Conservation (phyloP, 495 filamentous ascomycete species). For the Chlorociboria aeruginascens region DNA sequence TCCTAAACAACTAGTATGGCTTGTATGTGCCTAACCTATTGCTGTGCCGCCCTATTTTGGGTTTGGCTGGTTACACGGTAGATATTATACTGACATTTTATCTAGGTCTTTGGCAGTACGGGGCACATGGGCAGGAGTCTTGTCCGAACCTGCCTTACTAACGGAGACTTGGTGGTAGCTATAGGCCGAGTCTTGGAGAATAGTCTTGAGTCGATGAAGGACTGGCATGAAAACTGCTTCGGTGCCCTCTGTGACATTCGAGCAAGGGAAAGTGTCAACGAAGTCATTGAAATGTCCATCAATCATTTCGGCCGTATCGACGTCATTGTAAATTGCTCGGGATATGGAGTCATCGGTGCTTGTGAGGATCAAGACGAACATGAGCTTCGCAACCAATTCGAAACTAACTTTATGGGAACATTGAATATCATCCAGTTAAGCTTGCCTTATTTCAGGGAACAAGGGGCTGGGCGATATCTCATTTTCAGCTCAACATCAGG, state of each 20-base stretch:
- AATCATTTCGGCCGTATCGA: slow-evolving; percentile 71
- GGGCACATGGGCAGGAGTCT: slow-evolving; percentile 93
- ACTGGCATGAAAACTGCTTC: slow-evolving; percentile 56
- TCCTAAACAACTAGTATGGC: slow-evolving; percentile 66
- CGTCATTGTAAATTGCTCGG: slow-evolving; percentile 82
- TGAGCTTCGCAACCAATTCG: slow-evolving; percentile 91
- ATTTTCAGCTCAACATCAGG: slow-evolving; percentile 90
- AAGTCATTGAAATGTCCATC: slow-evolving; percentile 56
- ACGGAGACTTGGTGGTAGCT: slow-evolving; percentile 78
- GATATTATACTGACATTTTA: background rate
- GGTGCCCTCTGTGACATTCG: slow-evolving; percentile 84
- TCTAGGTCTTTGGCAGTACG: slow-evolving; percentile 81
- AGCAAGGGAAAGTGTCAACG: slow-evolving; percentile 61
- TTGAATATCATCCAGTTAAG: slow-evolving; percentile 87
- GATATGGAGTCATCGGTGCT: slow-evolving; percentile 87
- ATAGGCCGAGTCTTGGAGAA: slow-evolving; percentile 81
- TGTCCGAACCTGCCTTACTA: slow-evolving; percentile 64
- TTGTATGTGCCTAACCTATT: slow-evolving; percentile 38
- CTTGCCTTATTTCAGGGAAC: slow-evolving; percentile 74
- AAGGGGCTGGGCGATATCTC: slow-evolving; percentile 65
- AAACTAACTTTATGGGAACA: slow-evolving; percentile 93
- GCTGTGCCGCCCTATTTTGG: background rate
- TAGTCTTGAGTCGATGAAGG: slow-evolving; percentile 55
- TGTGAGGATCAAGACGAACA: slow-evolving; percentile 96
- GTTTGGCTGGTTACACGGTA: background rate